Evolutionary conservation across 495 filamentous ascomycete genomes (phyloP).

Genomic region (Aspergillus bertholletiae): DNA sequence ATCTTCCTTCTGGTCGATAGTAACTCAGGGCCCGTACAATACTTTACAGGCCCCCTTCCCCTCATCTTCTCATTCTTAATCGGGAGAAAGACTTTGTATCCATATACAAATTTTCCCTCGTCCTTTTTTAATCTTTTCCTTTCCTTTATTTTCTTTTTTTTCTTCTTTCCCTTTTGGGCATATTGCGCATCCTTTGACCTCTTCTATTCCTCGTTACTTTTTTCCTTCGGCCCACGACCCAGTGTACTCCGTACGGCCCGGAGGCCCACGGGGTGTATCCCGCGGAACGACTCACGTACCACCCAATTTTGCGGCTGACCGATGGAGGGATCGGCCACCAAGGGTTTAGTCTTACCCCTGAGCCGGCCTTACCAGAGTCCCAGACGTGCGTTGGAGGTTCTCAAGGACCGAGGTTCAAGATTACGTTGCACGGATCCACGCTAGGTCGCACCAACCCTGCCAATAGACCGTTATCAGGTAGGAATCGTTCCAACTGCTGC

Average conservation of each 20-base stretch:
- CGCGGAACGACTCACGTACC: constrained; percentile 10
- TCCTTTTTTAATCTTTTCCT: not conserved
- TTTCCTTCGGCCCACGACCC: not conserved
- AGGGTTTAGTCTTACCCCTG: constrained; percentile 18
- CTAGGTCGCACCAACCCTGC: constrained; percentile 15
- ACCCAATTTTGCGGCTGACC: constrained; percentile 11
- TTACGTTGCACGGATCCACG: constrained; percentile 17
- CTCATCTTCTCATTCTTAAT: too few relatives aligned
- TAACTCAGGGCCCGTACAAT: too few relatives aligned
- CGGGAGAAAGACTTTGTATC: too few relatives aligned
- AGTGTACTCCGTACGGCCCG: not conserved
- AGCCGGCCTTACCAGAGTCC: constrained; percentile 16
- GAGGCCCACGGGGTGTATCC: not conserved
- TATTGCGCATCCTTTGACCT: too few relatives aligned
- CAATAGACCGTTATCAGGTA: not conserved
- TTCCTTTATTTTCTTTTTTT: not conserved
- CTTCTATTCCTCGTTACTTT: not conserved
- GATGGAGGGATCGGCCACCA: constrained; percentile 14
- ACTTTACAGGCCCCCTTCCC: too few relatives aligned
- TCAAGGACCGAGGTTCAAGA: constrained; percentile 19
- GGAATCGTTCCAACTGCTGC: not conserved
- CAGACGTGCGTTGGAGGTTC: not conserved
- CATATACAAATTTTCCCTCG: too few relatives aligned
- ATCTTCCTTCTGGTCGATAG: too few relatives aligned
- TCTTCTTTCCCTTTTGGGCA: not conserved